Evolutionary conservation across 2,329 filamentous ascomycete species (phyloP), one percentile per base, ranked within the genome.

Genomic region (Cladosporium velox): DNA sequence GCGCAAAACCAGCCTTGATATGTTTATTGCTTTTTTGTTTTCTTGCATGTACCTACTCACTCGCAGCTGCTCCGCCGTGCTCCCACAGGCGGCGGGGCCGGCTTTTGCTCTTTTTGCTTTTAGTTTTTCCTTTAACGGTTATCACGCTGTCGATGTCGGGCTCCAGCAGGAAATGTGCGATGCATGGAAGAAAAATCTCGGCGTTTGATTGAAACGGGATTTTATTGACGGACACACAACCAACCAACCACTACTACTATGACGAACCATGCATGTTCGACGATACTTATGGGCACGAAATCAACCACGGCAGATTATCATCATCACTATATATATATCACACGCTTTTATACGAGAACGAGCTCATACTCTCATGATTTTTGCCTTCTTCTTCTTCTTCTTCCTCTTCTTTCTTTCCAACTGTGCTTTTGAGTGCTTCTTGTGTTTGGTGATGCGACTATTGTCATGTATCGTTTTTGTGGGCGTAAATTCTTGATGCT

Each of bases 41-140:
- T 59, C 57, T 59, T 59, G 57, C 57, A 47, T 59, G 57, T 59
- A 59, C 57, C 38, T 59, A 59, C 57, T 47, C 57, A 30, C 38
- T 47, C 38, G 38, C 38, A 21, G 21, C 34, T 18, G 34, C 10
- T 15, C 24, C 26, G 24, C 57, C 57, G 57, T 11, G 55, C 28
- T 8, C 21, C 28, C 18, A 32, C n/a, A 14, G 55, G 55, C 55
- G 55, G 55, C 32, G 32, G n/a, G n/a, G 1, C 49, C 1, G 49
- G 1, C 15, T 52, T 26, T 30, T 26, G 18, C 18, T 41, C 35
- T 44, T 44, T n/a, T n/a, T 44, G 18, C 18, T 41, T 28, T 58
- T 58, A 11, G 24, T 24, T 21, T 58, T 41, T 58, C 21, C 32
- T 21, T 58, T 41, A 15, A 58, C 32, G 34, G 55, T 58, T 41